Conservation (phyloP, 768 basidiomycete species). For the Rhodotorula paludigena region DNA sequence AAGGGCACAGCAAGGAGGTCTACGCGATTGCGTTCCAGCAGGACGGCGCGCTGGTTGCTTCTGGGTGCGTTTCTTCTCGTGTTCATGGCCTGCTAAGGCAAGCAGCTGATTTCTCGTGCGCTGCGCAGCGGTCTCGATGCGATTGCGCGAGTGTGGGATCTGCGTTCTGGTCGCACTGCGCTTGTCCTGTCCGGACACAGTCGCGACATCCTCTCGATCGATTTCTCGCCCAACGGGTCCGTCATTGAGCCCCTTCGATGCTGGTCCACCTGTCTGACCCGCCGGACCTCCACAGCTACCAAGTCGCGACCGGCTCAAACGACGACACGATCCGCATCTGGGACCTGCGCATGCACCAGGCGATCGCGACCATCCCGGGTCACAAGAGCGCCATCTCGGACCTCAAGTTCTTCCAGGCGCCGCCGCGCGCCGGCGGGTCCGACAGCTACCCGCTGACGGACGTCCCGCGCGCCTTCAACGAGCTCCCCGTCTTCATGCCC, state of each 20-base stretch:
- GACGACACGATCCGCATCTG: slow-evolving; percentile 98
- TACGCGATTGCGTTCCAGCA: slow-evolving; percentile 93
- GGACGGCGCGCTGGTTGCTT: slow-evolving; percentile 86
- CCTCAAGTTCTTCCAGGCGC: slow-evolving; percentile 76
- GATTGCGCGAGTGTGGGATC: slow-evolving; percentile 94
- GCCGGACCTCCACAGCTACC: slow-evolving; percentile 60
- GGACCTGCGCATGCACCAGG: slow-evolving; percentile 89
- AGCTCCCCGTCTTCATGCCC: slow-evolving; percentile 18
- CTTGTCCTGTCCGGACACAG: slow-evolving; percentile 98
- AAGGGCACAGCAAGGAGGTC: slow-evolving; percentile 95
- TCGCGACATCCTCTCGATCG: slow-evolving; percentile 80
- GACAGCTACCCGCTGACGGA: slow-evolving; percentile 14
- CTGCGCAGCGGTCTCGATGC: slow-evolving; percentile 94
- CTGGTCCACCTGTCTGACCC: not conserved
- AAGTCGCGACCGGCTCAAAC: slow-evolving; percentile 92
- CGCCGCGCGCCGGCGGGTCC: not conserved
- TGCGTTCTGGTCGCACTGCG: slow-evolving; percentile 87
- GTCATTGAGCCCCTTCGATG: too few species aligned
- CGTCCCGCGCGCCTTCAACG: slow-evolving; percentile 29
- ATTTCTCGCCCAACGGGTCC: slow-evolving; percentile 93
- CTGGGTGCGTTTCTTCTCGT: slow-evolving; percentile 61
- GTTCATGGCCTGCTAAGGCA: slow-evolving; percentile 9
- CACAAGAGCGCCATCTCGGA: slow-evolving; percentile 94
- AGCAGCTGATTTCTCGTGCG: not conserved
- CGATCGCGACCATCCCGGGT: slow-evolving; percentile 93